Conservation (phyloP, 352 stramenopile genomes). For the Globisporangium cylindrosporum region DNA sequence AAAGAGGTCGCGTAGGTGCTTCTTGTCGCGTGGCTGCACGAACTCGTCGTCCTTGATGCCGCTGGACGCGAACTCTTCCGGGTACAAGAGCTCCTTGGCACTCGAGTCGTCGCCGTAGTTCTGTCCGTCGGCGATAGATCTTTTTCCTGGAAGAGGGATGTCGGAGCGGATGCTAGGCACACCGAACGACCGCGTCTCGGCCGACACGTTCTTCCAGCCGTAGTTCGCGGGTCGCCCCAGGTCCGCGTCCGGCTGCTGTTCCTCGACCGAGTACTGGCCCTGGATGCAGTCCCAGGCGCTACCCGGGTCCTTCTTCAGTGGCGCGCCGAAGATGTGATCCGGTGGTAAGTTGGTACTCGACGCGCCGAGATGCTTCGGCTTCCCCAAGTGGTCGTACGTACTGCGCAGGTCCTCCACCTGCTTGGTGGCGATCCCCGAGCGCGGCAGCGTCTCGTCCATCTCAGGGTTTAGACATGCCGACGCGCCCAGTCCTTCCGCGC, state of each 20-base stretch:
- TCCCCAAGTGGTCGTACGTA: conserved; percentile 74
- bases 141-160: conserved; percentile 60
- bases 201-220: conserved; percentile 81
- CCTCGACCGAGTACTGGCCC: conserved; percentile 71
- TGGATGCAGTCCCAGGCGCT: conserved; percentile 79
- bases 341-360: conserved; percentile 27
- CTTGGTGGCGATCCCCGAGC: conserved; percentile 45
- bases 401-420: conserved; percentile 74
- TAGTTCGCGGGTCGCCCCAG: conserved; percentile 79
- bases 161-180: conserved; percentile 85
- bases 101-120: conserved; percentile 90
- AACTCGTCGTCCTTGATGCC: conserved; percentile 88
- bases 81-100: conserved; percentile 82
- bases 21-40: conserved; percentile 45
- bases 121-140: conserved; percentile 86
- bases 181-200: conserved; percentile 67
- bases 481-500: conserved; percentile 49
- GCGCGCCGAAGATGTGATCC: conserved; percentile 66
- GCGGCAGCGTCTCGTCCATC: conserved; percentile 51
- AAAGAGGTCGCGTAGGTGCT: conserved; percentile 68
- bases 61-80: conserved; percentile 73
- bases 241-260: conserved; percentile 82
- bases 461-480: conserved; percentile 63
- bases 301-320: conserved; percentile 44
- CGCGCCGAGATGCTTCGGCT: conserved; percentile 55